These are phyloP conservation scores for Boletus holoroseus DNA, from an alignment of 1,284 basidiomycete genomes.

Conservation along the genomic window DNA sequence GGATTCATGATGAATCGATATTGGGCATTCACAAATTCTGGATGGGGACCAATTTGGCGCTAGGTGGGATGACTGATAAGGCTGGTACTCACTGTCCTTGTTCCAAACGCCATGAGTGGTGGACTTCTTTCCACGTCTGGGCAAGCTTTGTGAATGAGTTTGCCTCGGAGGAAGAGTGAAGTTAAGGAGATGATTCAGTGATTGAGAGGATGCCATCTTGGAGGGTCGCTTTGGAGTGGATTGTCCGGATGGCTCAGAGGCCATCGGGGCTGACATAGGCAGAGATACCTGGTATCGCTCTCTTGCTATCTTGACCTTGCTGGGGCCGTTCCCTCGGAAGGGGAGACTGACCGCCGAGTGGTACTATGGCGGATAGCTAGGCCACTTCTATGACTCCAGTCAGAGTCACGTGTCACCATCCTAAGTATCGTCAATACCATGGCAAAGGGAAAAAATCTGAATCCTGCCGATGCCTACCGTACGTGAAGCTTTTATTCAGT, in stretches of 20 bases:
- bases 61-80: slow-evolving; percentile 8
- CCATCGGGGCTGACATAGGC: slow-evolving; percentile 36
- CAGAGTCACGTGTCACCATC: slow-evolving; percentile 25
- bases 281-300: neutral
- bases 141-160: slow-evolving; percentile 51
- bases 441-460: slow-evolving; percentile 77
- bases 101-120: slow-evolving; percentile 66
- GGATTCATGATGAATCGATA: slow-evolving; percentile 94
- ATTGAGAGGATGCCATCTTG: slow-evolving; percentile 63
- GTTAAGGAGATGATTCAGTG: slow-evolving; percentile 75
- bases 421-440: slow-evolving; percentile 36
- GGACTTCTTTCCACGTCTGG: slow-evolving; percentile 68
- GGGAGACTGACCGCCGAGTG: slow-evolving; percentile 28
- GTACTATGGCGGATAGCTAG: neutral
- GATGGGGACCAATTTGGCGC: slow-evolving; percentile 10
- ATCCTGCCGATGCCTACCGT: slow-evolving; percentile 85
- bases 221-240: slow-evolving; percentile 49
- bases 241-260: slow-evolving; percentile 34
- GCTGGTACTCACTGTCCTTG: slow-evolving; percentile 70
- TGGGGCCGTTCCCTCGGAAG: slow-evolving; percentile 33
- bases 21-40: slow-evolving; percentile 89
- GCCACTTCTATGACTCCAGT: slow-evolving; percentile 22
- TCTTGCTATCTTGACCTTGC: slow-evolving; percentile 11
- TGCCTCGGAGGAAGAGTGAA: slow-evolving; percentile 80
- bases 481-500: slow-evolving; percentile 20